A percentile compares a stretch with the other conserved stretches of the same genome.
phyloP scores from a whole-genome alignment of 371 early-diverging fungal species.

The Phascolomyces articulosus region DNA sequence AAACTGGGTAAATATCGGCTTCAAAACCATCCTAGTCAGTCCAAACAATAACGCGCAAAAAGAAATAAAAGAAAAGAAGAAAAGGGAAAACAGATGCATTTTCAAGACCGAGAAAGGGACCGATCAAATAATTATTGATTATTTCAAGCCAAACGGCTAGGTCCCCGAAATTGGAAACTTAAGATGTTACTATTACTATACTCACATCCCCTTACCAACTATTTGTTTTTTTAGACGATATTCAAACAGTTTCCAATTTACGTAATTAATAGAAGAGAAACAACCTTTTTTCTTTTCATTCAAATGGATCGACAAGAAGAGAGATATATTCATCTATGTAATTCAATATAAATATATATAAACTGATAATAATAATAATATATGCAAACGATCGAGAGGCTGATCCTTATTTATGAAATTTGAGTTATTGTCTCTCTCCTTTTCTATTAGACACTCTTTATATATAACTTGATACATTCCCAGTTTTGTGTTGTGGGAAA shows the following conservation, averaged over 20 bases:
- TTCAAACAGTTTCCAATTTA: not conserved
- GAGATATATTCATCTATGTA: not conserved
- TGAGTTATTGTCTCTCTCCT: not conserved
- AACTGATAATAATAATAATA: not conserved
- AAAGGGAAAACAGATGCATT: not conserved
- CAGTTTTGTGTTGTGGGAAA: too few species aligned
- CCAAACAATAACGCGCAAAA: not conserved
- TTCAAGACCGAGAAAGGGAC: not conserved
- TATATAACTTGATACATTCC: too few species aligned
- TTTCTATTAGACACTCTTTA: too few species aligned
- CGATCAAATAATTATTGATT: not conserved
- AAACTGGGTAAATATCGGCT: not conserved
- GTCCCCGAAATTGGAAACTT: not conserved
- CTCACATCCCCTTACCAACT: too few species aligned
- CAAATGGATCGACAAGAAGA: not conserved
- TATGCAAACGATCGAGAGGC: constrained; percentile 3
- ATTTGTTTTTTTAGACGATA: not conserved
- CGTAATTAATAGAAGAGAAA: too few species aligned
- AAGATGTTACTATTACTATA: too few species aligned
- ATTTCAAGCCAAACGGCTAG: not conserved
- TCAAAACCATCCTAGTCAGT: not conserved
- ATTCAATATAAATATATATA: too few species aligned
- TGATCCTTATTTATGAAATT: not conserved
- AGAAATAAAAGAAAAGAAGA: too few species aligned
- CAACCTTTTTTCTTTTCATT: too few species aligned